Percentiles rank a stretch among this genome's conserved stretches.
These are phyloP conservation scores for Bertia moriformis DNA, from an alignment of 2,329 filamentous ascomycete species.

Conservation along the genomic window DNA sequence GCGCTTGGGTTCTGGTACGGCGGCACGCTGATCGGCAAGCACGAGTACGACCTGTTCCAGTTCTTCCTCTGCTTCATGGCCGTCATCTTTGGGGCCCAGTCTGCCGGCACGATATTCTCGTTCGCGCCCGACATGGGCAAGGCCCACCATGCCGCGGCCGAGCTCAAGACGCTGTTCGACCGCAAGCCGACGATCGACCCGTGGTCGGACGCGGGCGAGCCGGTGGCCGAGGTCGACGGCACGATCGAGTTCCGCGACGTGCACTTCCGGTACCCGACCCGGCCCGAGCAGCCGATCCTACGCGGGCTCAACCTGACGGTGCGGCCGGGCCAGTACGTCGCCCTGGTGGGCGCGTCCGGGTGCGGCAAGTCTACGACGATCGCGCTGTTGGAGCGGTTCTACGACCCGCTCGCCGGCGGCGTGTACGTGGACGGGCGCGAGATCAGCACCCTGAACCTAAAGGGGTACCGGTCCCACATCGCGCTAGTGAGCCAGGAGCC, in stretches of 20 bases:
- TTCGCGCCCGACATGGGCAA: constrained; percentile 31
- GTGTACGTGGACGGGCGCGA: constrained; percentile 23
- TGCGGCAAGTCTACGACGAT: constrained; percentile 33
- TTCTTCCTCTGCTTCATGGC: constrained; percentile 1
- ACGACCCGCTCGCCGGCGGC: constrained; percentile 26
- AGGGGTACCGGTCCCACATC: constrained; percentile 22
- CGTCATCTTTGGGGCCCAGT: constrained; percentile 1
- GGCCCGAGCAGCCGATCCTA: constrained; percentile 4
- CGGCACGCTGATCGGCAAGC: constrained; percentile 31
- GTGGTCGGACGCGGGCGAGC: not conserved
- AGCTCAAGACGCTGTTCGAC: constrained; percentile 28
- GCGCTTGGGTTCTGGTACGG: constrained; percentile 52
- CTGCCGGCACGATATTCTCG: constrained; percentile 2
- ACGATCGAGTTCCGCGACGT: constrained; percentile 2
- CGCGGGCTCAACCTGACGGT: constrained; percentile 7
- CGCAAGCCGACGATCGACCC: constrained; percentile 7
- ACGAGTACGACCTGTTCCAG: constrained; percentile 28
- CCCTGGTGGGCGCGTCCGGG: constrained; percentile 24
- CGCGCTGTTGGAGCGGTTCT: constrained; percentile 33
- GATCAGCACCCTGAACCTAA: constrained; percentile 20
- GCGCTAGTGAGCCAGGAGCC: constrained; percentile 34
- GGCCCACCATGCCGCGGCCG: constrained; percentile 29
- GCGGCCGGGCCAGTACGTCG: constrained; percentile 21
- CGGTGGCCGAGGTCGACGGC: not conserved
- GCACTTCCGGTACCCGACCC: constrained; percentile 2